These are phyloP conservation scores for Teratosphaeria viscida DNA, from an alignment of 2,329 filamentous ascomycete genomes.

Conservation along the genomic window DNA sequence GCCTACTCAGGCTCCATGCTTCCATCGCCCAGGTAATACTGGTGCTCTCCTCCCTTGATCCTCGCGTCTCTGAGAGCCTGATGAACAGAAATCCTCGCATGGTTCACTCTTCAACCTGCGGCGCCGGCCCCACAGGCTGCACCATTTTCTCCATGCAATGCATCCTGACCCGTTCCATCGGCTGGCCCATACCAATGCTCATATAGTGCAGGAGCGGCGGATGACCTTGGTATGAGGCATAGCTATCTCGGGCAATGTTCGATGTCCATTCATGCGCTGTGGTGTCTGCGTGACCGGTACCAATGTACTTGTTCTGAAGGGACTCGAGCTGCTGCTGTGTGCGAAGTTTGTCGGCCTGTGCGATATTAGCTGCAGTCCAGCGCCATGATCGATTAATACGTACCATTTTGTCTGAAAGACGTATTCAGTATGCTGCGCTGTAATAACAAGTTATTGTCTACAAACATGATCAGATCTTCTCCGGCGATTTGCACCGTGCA, in stretches of 20 bases:
- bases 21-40: too few relatives aligned
- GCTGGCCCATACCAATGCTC: slow-evolving; percentile 77
- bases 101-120: slow-evolving; percentile 16
- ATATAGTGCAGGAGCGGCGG: slow-evolving; percentile 82
- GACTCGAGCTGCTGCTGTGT: slow-evolving; percentile 96
- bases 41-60: too few relatives aligned
- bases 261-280: slow-evolving; percentile 96
- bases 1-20: background rate
- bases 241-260: slow-evolving; percentile 90
- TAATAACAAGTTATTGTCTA: background rate
- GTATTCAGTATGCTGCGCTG: background rate
- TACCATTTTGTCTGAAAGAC: background rate
- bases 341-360: slow-evolving; percentile 85
- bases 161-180: slow-evolving; percentile 63
- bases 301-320: slow-evolving; percentile 89
- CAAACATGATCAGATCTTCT: background rate
- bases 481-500: too few relatives aligned
- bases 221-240: slow-evolving; percentile 80
- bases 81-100: background rate
- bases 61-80: too few relatives aligned
- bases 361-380: background rate
- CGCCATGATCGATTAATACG: background rate
- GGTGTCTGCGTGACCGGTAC: slow-evolving; percentile 92
- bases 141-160: slow-evolving; percentile 69
- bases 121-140: slow-evolving; percentile 43